phyloP scores from a whole-genome alignment of 1,284 basidiomycete genomes.

The Microbotryum intermedium region DNA sequence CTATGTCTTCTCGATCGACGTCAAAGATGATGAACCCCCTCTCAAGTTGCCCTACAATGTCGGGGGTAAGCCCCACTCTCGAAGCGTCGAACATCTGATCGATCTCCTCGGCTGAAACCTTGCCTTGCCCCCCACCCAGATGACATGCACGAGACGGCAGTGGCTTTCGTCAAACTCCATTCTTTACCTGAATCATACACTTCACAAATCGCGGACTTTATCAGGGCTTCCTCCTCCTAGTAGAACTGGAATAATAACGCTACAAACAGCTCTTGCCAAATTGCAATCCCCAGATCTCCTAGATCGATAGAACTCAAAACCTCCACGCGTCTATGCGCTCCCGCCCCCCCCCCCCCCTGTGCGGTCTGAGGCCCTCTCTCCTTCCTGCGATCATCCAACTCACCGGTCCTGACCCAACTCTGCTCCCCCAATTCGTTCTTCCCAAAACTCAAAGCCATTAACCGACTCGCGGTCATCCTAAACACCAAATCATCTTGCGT shows the following conservation, averaged over 20 bases:
- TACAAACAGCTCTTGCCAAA: too few relatives aligned
- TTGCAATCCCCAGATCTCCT: too few relatives aligned
- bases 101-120: background rate
- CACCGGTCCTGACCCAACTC: constrained; percentile 39
- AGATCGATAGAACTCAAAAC: too few relatives aligned
- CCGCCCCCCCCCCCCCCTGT: background rate
- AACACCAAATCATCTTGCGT: constrained; percentile 34
- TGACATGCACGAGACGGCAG: constrained; percentile 80
- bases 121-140: constrained; percentile 39
- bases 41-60: constrained; percentile 85
- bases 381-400: constrained; percentile 31
- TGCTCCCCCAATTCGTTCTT: constrained; percentile 40
- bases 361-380: background rate
- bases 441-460: constrained; percentile 41
- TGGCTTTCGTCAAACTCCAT: constrained; percentile 73
- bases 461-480: constrained; percentile 32
- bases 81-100: background rate
- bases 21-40: constrained; percentile 83
- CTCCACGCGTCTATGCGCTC: background rate
- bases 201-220: constrained; percentile 89
- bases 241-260: too few relatives aligned
- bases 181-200: constrained; percentile 72
- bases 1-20: constrained; percentile 95
- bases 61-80: constrained; percentile 5
- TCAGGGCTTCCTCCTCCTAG: constrained; percentile 38